A percentile compares a stretch with the other conserved stretches of the same genome.
Conservation (phyloP, 176 grass and related monocot genomes). For the Oryza coarctata region DNA sequence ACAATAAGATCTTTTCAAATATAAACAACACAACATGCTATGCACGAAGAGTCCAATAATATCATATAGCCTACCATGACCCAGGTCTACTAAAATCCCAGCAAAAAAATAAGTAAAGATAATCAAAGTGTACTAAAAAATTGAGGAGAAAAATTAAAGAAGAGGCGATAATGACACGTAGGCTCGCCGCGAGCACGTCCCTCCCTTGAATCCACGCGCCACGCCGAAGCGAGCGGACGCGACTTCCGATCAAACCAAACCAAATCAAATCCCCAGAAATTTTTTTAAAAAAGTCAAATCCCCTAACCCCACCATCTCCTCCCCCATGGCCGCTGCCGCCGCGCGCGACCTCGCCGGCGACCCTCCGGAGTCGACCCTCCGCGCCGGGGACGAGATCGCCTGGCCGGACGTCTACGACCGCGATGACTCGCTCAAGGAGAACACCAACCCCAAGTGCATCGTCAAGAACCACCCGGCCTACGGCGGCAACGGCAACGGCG, state of each 20-base stretch:
- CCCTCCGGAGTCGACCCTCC: constrained; percentile 48
- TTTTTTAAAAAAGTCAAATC: neutral
- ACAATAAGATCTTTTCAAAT: neutral
- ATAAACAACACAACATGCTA: neutral
- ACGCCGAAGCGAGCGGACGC: neutral
- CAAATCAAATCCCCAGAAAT: neutral
- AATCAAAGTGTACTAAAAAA: neutral
- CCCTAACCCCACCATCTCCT: neutral
- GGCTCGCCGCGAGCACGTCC: neutral
- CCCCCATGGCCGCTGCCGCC: constrained; percentile 31
- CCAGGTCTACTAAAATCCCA: neutral
- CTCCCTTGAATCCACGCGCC: neutral
- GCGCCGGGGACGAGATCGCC: constrained; percentile 45
- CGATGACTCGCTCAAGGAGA: constrained; percentile 85
- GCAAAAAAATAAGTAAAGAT: neutral
- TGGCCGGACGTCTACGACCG: constrained; percentile 83
- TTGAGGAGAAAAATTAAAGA: neutral
- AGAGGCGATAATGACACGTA: neutral
- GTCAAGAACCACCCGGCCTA: constrained; percentile 20
- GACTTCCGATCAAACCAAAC: neutral
- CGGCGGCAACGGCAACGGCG: neutral
- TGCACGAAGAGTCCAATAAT: neutral
- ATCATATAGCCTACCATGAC: neutral
- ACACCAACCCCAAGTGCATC: constrained; percentile 90
- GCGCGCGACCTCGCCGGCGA: neutral